Percentiles rank a stretch among this genome's conserved stretches.
phyloP scores from a whole-genome alignment of 495 filamentous ascomycete genomes.

The Cercophora scortea region DNA sequence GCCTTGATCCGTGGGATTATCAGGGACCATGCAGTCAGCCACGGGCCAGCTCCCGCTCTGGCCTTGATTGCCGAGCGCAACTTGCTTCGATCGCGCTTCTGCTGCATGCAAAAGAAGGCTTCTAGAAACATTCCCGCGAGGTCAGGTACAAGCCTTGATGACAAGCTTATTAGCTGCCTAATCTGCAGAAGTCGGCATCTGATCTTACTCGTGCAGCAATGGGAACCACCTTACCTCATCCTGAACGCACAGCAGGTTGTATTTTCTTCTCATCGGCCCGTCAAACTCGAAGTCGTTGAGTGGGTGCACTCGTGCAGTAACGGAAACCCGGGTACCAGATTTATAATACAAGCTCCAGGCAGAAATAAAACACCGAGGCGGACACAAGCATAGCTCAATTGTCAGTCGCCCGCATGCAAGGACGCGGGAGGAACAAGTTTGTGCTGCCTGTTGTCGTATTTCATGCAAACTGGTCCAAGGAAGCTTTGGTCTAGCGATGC shows the following conservation, averaged over 20 bases:
- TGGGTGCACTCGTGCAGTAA: background rate
- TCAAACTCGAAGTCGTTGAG: background rate
- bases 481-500: constrained; percentile 1
- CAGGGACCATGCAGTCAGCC: background rate
- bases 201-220: background rate
- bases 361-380: constrained; percentile 4
- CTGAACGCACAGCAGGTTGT: background rate
- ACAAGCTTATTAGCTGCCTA: background rate
- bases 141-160: background rate
- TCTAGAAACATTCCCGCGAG: constrained; percentile 13
- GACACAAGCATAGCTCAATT: constrained; percentile 1
- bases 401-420: background rate
- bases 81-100: constrained; percentile 1
- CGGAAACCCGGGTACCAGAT: background rate
- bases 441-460: constrained; percentile 13
- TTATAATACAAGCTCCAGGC: background rate
- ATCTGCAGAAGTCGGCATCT: background rate
- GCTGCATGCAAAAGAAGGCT: constrained; percentile 5
- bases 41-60: background rate
- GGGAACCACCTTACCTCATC: background rate
- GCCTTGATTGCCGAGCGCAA: background rate
- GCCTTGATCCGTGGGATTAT: background rate
- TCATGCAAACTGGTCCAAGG: constrained; percentile 5
- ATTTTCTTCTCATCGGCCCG: background rate
- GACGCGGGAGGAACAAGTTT: constrained; percentile 5